Evolutionary conservation across 176 grass and related monocot genomes (phyloP).

Genomic region (Thinopyrum elongatum): DNA sequence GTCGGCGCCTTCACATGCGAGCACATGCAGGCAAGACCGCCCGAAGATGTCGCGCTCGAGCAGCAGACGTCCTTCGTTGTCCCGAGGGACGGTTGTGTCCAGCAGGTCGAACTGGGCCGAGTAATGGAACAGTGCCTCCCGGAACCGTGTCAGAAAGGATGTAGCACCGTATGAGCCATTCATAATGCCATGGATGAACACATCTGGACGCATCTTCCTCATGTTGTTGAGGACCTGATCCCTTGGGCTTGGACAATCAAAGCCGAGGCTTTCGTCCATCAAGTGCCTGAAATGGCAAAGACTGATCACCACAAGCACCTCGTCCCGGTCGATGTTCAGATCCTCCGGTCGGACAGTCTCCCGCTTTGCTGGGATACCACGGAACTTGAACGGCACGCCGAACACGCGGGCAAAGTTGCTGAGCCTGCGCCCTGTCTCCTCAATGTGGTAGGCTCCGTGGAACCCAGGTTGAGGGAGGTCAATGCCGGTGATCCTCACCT

Average conservation of each 20-base stretch:
- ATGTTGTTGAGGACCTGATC: conserved; percentile 32
- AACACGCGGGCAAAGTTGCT: background rate
- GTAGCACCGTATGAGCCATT: conserved; percentile 28
- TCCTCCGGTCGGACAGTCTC: conserved; percentile 12
- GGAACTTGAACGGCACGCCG: conserved; percentile 36
- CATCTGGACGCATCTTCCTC: conserved; percentile 33
- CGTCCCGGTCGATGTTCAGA: conserved; percentile 7
- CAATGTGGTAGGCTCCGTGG: background rate
- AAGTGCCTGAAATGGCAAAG: conserved; percentile 14
- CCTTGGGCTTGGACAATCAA: conserved; percentile 24
- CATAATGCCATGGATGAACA: conserved; percentile 44
- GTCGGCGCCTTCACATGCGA: conserved; percentile 43
- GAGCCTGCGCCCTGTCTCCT: conserved; percentile 28
- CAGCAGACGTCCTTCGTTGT: conserved; percentile 3
- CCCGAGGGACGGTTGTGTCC: background rate
- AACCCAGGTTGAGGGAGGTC: conserved; percentile 16
- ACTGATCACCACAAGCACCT: conserved; percentile 33
- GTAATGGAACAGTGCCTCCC: conserved; percentile 18
- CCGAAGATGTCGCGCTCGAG: conserved; percentile 23
- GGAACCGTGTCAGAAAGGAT: conserved; percentile 27
- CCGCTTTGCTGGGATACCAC: conserved; percentile 15
- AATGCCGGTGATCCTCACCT: conserved; percentile 44
- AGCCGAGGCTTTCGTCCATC: conserved; percentile 12
- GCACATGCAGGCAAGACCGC: background rate
- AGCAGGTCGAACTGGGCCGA: conserved; percentile 20